These are phyloP conservation scores for Boeremia exigua DNA, from an alignment of 2,329 filamentous ascomycete genomes.

Conservation along the genomic window DNA sequence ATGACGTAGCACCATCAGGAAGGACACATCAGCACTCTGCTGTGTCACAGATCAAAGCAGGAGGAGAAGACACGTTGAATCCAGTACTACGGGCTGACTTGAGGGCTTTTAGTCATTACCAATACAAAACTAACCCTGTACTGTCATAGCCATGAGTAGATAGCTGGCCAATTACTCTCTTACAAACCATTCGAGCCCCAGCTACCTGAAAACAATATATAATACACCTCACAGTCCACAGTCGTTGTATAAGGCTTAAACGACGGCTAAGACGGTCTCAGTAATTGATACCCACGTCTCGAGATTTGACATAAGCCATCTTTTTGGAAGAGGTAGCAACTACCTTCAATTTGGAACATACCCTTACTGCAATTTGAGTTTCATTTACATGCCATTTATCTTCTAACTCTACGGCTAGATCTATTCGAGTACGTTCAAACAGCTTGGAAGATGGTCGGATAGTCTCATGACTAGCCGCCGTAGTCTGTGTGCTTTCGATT, in stretches of 20 bases:
- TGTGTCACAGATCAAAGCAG: conserved; percentile 8
- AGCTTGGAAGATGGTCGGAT: not conserved
- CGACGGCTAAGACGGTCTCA: too few relatives aligned
- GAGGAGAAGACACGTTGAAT: not conserved
- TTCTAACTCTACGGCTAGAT: not conserved
- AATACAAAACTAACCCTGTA: not conserved
- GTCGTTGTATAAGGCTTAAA: too few relatives aligned
- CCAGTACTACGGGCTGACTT: not conserved
- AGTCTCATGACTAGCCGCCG: not conserved
- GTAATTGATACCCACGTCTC: too few relatives aligned
- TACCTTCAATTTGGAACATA: too few relatives aligned
- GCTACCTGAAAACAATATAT: not conserved
- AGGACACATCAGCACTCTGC: too few relatives aligned
- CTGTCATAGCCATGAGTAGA: not conserved
- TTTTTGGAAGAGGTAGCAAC: too few relatives aligned
- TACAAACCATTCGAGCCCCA: not conserved
- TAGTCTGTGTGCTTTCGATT: not conserved
- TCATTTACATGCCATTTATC: not conserved
- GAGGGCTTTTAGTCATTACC: not conserved
- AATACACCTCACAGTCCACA: not conserved
- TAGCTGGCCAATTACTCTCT: not conserved
- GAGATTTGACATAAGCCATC: too few relatives aligned
- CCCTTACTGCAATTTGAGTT: not conserved
- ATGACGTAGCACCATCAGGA: too few relatives aligned
- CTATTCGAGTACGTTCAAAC: not conserved